Evolutionary conservation across 192 early-diverging fungal species (phyloP).

Genomic region (Coemansia sp.): DNA sequence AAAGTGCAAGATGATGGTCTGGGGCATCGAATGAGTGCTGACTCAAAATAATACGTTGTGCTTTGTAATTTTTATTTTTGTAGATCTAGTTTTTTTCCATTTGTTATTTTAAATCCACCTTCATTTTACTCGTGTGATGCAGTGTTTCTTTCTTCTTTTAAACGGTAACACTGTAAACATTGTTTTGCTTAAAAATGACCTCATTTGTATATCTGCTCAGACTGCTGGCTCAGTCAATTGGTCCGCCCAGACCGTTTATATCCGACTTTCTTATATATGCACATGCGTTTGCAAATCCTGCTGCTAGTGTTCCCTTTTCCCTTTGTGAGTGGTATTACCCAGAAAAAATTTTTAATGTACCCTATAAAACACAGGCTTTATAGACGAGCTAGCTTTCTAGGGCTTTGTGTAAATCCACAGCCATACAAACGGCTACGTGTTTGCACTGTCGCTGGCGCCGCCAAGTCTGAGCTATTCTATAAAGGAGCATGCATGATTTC

Average conservation of each 20-base stretch:
- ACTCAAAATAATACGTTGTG: too few species aligned
- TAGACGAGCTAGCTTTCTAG: not conserved
- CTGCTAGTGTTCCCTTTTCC: not conserved
- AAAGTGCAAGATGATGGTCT: constrained; percentile 56
- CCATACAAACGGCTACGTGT: not conserved
- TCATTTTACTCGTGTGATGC: too few species aligned
- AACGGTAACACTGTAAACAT: too few species aligned
- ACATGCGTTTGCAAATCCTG: constrained; percentile 4
- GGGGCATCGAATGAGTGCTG: constrained; percentile 36
- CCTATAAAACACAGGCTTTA: not conserved
- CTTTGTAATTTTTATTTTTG: not conserved
- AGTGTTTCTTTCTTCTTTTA: too few species aligned
- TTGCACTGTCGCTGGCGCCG: not conserved
- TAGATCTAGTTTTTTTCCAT: not conserved
- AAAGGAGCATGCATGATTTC: not conserved
- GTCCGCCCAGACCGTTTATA: not conserved
- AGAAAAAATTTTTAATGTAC: not conserved
- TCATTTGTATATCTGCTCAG: too few species aligned
- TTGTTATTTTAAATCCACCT: not conserved
- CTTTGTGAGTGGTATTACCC: not conserved
- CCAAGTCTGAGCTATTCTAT: not conserved
- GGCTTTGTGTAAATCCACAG: not conserved
- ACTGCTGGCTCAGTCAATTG: not conserved
- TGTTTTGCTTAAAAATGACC: not conserved
- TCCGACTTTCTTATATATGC: not conserved